Evolutionary conservation across 1,139 yeast species (phyloP), one percentile per base, ranked within the genome.

Genomic region (Keqinozyma sinolaborantium): DNA sequence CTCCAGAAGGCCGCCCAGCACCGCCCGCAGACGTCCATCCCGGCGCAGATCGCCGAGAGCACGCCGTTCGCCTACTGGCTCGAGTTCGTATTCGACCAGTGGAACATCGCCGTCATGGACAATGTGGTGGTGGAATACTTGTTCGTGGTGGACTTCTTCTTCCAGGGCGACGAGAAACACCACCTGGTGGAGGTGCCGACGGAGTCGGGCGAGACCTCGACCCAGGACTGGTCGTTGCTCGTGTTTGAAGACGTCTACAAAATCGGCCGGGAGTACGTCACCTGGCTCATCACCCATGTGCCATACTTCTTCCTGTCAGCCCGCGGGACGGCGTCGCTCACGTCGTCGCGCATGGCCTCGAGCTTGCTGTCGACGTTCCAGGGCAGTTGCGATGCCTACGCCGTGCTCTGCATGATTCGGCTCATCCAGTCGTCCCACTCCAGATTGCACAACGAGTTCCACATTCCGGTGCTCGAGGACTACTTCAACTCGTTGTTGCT

Each of bases 1-100:
- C 55, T 83, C 15, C 46, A 45, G 4, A 44, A 44, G 3, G 45
- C 38, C 7, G 34, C 50, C 3, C 73, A 71, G 15, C 23, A 32
- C 79, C 77, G 35, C 9, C 40, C 31, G 19, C 71, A 75, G 28
- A 70, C 83, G 1, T 88, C 85, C 0, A 79, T 88, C 58, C 79
- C 87, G 4, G 85, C 94, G 0, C 94, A 84, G 50, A 83, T 86
- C 24, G 95, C 96, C 0, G 95, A 87, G 54, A 74, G 82, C 8
- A 79, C 80, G 24, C 80, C 80, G 3, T 67, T 74, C 42, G 64
- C 73, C 7, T 80, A 80, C 47, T 77, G 83, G 75, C 62, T 83
- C 36, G 96, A 88, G 48, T 75, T 76, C 36, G 79, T 84, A 0
- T 86, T 79, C 53, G 67, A 83, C 35, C 85, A 84, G 46, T 78